Percentiles rank a stretch among this genome's conserved stretches.
Conservation (phyloP, 306 rosid genomes). For the Adenanthera pavonina region DNA sequence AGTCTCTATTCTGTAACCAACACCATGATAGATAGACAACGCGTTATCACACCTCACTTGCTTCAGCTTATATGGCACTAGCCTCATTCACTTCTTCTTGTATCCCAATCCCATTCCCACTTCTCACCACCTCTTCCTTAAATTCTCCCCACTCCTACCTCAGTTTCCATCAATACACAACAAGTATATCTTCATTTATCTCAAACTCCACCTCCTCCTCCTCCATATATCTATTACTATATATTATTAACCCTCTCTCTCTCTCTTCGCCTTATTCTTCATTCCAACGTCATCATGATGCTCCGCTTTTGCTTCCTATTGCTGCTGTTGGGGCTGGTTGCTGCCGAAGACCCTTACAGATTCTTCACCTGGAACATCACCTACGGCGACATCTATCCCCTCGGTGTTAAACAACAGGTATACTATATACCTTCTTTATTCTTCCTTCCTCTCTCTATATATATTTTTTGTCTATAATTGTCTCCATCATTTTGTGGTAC, state of each 20-base stretch:
- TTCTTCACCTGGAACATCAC: constrained; percentile 66
- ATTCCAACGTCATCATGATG: constrained; percentile 22
- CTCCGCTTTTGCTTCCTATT: constrained; percentile 40
- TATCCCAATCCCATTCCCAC: too few species aligned
- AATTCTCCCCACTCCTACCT: not conserved
- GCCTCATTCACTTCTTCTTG: not conserved
- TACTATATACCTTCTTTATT: not conserved
- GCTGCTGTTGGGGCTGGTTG: constrained; percentile 27
- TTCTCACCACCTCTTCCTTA: not conserved
- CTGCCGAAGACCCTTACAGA: constrained; percentile 58
- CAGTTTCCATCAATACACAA: not conserved
- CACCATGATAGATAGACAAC: not conserved
- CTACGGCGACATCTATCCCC: constrained; percentile 64
- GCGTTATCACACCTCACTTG: not conserved
- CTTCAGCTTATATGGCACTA: not conserved
- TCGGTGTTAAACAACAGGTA: constrained; percentile 58
- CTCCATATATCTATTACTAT: too few species aligned
- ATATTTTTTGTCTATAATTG: not conserved
- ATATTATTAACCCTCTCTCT: not conserved
- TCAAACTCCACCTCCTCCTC: not conserved
- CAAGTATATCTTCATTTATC: not conserved
- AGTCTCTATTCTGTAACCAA: not conserved
- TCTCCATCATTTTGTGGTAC: not conserved
- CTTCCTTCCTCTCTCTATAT: not conserved
- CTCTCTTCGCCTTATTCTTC: not conserved